Base-by-base conservation (phyloP, 2,329 filamentous ascomycete species). In the Fusarium sp. region DNA sequence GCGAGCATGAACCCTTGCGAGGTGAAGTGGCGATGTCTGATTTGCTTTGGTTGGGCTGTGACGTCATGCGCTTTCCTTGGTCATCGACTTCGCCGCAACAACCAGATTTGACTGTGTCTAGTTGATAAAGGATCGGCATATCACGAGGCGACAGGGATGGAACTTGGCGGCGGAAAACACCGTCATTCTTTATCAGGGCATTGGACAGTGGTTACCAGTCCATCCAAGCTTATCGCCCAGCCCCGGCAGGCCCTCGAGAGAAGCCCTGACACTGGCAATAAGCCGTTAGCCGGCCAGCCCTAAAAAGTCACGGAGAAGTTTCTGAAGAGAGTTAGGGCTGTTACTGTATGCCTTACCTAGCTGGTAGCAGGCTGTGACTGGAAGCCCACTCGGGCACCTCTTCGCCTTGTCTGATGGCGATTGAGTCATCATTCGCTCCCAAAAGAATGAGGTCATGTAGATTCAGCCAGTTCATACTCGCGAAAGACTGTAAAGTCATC, bases 61-160 rank as follows among this genome's bases (percentile, higher is more conserved):
- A 74, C 64, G 72, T 75, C 72, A 74, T 67, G 23, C 13, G 48
- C 10, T 64, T 41, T 27, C 45, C 45, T 56, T 64, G 48, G 45
- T 5, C 18, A 41, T 39, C 18, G 59, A 27, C 59, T 48, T 18
- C 16, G 41, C 59, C 30, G 25, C 58, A 61, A 58, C 66, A 69
- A 35, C 50, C 56, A 74, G 52, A 62, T 63, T 74, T 72, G 71
- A 68, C 54, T 71, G 34, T 43, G 64, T 58, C 56, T 62, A 72
- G 18, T 56, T 50, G 13, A 13, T 9, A 13, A 30, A 52, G n/a
- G 43, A 63, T 63, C 60, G 32, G 16, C 60, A 52, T 30, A 18
- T 39, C 60, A 63, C 30, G 23, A 63, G 43, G 18, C 16, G 11
- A 27, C 39, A 8, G 13, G 23, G 39, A 61, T 32, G 16, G 5